Conservation (phyloP, 225 moss, liverwort and hornwort genomes). For the Pleurozium schreberi region DNA sequence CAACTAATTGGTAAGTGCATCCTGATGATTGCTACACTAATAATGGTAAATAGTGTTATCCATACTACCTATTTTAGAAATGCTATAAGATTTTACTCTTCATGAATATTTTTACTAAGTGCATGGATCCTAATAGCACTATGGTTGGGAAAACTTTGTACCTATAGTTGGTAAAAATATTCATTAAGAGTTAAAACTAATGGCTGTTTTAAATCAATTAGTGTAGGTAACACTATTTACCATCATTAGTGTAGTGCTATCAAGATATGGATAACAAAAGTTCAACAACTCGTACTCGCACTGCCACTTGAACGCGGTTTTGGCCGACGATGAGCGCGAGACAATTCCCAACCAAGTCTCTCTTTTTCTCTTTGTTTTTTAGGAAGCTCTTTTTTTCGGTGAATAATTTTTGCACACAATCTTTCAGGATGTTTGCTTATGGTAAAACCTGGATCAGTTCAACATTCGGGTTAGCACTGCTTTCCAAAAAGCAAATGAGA, state of each 20-base stretch:
- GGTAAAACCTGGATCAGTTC: constrained; percentile 54
- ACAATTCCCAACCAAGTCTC: constrained; percentile 44
- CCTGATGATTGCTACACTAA: not conserved
- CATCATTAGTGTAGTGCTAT: no score
- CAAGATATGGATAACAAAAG: not conserved
- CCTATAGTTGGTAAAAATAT: no score
- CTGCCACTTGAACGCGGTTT: constrained; percentile 48
- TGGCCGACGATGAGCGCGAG: constrained; percentile 49
- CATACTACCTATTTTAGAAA: no score
- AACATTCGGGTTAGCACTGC: not conserved
- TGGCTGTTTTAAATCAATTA: no score
- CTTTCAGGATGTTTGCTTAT: constrained; percentile 84
- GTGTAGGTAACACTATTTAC: no score
- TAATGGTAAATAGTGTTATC: no score
- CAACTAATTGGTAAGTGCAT: not conserved
- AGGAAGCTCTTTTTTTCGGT: constrained; percentile 78
- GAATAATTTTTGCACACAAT: constrained; percentile 70
- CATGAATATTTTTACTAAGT: no score
- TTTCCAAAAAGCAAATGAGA: not conserved
- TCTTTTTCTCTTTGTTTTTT: constrained; percentile 69
- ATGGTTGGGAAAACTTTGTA: no score
- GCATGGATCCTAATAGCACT: no score
- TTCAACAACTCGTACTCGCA: constrained; percentile 17
- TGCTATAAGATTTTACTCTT: no score
- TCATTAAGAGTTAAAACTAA: no score